phyloP scores from a whole-genome alignment of 2,329 filamentous ascomycete species.

The Colletotrichum tamarilloi region DNA sequence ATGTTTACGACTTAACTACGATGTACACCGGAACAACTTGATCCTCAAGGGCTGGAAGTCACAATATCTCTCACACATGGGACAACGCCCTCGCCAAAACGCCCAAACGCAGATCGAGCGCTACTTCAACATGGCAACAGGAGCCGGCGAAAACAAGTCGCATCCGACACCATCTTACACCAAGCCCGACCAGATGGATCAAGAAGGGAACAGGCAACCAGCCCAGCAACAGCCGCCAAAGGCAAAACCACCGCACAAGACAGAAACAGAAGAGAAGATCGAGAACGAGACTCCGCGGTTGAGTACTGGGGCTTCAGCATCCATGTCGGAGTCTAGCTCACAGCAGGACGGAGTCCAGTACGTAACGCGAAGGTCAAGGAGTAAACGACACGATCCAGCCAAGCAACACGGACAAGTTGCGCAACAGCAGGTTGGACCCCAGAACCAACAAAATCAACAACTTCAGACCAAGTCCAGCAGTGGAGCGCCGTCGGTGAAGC shows the following conservation, averaged over 20 bases:
- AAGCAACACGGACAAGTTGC: too few relatives aligned
- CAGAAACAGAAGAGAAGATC: slow-evolving; percentile 5
- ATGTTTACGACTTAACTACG: neutral
- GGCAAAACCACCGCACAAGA: neutral
- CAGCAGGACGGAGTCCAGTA: neutral
- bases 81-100: neutral
- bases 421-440: slow-evolving; percentile 15
- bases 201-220: neutral
- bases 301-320: neutral
- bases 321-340: neutral
- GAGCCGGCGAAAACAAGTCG: neutral
- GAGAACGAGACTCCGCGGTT: neutral
- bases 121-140: neutral
- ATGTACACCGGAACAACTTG: neutral
- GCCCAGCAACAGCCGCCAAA: neutral
- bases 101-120: neutral
- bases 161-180: neutral
- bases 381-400: neutral
- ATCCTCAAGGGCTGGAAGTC: neutral
- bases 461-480: slow-evolving; percentile 13
- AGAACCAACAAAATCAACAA: slow-evolving; percentile 10
- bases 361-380: neutral
- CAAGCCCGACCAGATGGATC: neutral
- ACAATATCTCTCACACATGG: neutral
- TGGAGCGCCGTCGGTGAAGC: slow-evolving; percentile 22